Base-by-base conservation (phyloP, 768 basidiomycete genomes). In the Phanerodontia chrysosporium region DNA sequence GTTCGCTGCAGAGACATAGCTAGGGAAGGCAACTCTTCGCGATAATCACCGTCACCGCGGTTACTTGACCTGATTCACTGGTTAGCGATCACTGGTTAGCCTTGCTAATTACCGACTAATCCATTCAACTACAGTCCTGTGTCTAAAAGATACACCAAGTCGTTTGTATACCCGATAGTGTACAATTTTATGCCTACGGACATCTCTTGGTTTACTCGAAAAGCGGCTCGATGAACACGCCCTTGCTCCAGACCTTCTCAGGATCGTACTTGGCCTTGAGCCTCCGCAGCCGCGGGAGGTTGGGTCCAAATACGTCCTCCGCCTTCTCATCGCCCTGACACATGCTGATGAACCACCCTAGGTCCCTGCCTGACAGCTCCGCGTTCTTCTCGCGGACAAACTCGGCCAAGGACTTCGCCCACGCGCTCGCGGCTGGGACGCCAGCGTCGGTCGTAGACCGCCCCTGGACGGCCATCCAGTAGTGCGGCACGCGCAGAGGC, bases 261-360 rank as follows among this genome's bases (percentile, higher is more conserved):
- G 74, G 73, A 56, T 75, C 74, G 46, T 75, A 74, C 51, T 66
- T 66, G 52, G 64, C 65, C 60, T 76, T 77, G 51, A 76, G 57
- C 51, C 63, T 59, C 54, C 75, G 76, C 55, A 81, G 64, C 45
- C 69, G 66, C 0, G 68, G 58, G 55, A 78, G 77, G 58, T 76
- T 75, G 4, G 65, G 63, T 14, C 74, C 73, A 57, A 74, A 80
- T 25, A 75, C 60, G 21, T 51, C 56, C n/a, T 66, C 67, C 3
- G 65, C 55, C 35, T 57, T 54, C 59, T 73, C 70, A 16, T 64
- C 58, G 0, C 66, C 70, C 35, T 62, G 63, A 29, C 63, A 60
- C 52, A 69, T 39, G 56, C 59, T 69, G 8, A 69, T 22, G 46
- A 66, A 60, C 62, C 58, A 62, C 24, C 62, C 62, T 0, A 66